Evolutionary conservation across 2,329 filamentous ascomycete species (phyloP), one percentile per base, ranked within the genome.

Genomic region (Diaporthe ilicicola): DNA sequence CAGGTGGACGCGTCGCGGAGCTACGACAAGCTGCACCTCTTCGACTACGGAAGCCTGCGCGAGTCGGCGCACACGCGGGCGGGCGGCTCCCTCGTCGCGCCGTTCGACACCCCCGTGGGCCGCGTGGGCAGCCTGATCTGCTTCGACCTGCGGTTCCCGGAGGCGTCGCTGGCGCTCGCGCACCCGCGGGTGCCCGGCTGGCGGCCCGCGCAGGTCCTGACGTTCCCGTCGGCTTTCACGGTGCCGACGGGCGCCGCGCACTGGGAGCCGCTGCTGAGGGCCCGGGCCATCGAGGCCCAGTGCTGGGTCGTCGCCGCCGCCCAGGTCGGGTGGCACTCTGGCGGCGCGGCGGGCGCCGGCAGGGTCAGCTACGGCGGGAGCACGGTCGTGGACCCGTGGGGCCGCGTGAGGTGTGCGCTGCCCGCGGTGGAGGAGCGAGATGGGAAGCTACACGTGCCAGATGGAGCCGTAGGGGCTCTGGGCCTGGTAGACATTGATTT

Each of bases 1-100:
- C 67, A 74, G 48, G 79, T 89, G 42, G 76, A 81, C 53, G 77
- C 83, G 2, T 74, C 80, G 7, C 79, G 78, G 1, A 80, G 81
- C 24, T 98, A 98, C 82, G 92, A 97, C 80, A 98, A 98, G 81
- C 83, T 97, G 39, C 95, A 98, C 79, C 87, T 98, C 17, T 98
- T 98, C 81, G 94, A 98, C 81, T 88, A 88, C 75, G 86, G 83
- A 17, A 75, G 77, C 12, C 83, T 88, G 24, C 82, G 80, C 71
- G 87, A 73, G 70, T 73, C 72, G 19, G 53, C 39, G 61, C 70
- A 72, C 54, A 72, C 70, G 22, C 72, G 59, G 77, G 87, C 88
- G 5, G 94, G 94, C 0, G 80, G 81, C 34, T 75, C 81, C 2
- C 89, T 97, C 50, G 83, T 90, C 1, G 80, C 89, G 3, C 94